These are phyloP conservation scores for Claviceps spartinae DNA, from an alignment of 2,329 filamentous ascomycete genomes.

Conservation along the genomic window DNA sequence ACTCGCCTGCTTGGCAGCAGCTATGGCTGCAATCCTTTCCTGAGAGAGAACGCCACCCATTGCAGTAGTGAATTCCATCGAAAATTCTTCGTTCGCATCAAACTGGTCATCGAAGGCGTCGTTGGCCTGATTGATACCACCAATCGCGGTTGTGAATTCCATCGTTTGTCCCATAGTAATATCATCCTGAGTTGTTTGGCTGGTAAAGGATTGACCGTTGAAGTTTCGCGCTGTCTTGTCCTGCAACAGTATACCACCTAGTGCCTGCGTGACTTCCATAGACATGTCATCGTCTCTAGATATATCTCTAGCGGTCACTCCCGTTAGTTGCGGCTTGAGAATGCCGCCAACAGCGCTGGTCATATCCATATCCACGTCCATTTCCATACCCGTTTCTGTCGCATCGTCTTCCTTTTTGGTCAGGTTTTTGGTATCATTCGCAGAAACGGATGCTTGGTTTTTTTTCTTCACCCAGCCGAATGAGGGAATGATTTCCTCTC, in stretches of 20 bases:
- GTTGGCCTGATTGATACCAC: constrained; percentile 42
- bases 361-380: constrained; percentile 35
- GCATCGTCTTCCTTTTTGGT: constrained; percentile 19
- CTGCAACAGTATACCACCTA: constrained; percentile 62
- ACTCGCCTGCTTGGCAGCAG: constrained; percentile 13
- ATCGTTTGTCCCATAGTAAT: constrained; percentile 36
- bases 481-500: constrained; percentile 60
- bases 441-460: constrained; percentile 10
- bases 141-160: constrained; percentile 73
- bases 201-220: not conserved
- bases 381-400: constrained; percentile 21
- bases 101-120: constrained; percentile 21
- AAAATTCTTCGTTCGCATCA: constrained; percentile 52
- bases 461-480: constrained; percentile 60
- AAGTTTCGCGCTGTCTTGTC: constrained; percentile 4
- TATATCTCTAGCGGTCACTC: constrained; percentile 21
- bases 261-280: constrained; percentile 81
- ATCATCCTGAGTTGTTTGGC: constrained; percentile 14
- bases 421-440: constrained; percentile 13
- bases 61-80: constrained; percentile 63
- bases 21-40: constrained; percentile 14
- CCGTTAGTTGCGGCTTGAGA: constrained; percentile 29
- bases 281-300: constrained; percentile 57
- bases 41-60: constrained; percentile 40
- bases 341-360: constrained; percentile 44